Conservation (phyloP, 2,329 filamentous ascomycete genomes). For the Fusarium brachygibbosum region DNA sequence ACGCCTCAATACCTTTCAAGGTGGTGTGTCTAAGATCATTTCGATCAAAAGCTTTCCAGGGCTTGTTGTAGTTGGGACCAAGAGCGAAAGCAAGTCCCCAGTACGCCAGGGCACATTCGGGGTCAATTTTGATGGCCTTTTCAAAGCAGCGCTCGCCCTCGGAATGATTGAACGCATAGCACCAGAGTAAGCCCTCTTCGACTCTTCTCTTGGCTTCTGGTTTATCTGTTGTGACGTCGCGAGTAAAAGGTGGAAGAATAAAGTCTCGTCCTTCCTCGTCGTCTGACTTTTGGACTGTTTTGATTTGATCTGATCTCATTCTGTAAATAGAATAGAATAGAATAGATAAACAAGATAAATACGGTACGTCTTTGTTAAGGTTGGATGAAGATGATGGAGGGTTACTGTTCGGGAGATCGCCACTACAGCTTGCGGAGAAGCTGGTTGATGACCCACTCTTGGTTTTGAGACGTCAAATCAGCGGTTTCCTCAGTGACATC, state of each 20-base stretch:
- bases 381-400: constrained; percentile 1
- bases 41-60: constrained; percentile 64
- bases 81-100: constrained; percentile 77
- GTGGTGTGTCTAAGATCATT: constrained; percentile 44
- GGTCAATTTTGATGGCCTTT: constrained; percentile 66
- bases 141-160: constrained; percentile 74
- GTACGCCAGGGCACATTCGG: constrained; percentile 69
- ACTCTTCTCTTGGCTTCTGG: constrained; percentile 72
- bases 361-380: background rate
- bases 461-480: constrained; percentile 34
- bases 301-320: constrained; percentile 6
- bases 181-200: constrained; percentile 75
- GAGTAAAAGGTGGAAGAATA: constrained; percentile 49
- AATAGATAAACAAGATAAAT: too few species aligned
- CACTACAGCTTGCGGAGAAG: constrained; percentile 40
- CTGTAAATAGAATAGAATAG: background rate
- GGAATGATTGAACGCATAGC: constrained; percentile 78
- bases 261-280: constrained; percentile 35
- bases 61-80: constrained; percentile 80
- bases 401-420: constrained; percentile 32
- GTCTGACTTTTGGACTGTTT: constrained; percentile 7
- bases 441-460: constrained; percentile 34
- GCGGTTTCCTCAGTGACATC: constrained; percentile 21
- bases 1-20: constrained; percentile 15
- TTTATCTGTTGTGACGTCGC: constrained; percentile 66